These are phyloP conservation scores for Hypoxylon cercidicola DNA, from an alignment of 495 filamentous ascomycete genomes.

Conservation along the genomic window DNA sequence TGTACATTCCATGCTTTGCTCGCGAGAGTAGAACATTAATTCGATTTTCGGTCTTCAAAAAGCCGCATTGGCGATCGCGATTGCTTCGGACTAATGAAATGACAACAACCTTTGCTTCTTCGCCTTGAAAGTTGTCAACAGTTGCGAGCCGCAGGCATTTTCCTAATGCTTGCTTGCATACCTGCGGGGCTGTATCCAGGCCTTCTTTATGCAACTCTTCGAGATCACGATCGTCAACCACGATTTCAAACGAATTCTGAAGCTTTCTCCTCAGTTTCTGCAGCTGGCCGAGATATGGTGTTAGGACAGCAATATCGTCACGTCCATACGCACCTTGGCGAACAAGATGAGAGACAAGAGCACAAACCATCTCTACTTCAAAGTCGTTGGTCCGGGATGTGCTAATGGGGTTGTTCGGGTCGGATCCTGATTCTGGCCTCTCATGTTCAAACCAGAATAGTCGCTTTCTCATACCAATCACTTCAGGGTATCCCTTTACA, in stretches of 20 bases:
- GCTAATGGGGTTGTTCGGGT: slow-evolving; percentile 47
- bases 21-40: slow-evolving; percentile 77
- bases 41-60: slow-evolving; percentile 72
- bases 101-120: slow-evolving; percentile 76
- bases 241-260: slow-evolving; percentile 61
- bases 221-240: slow-evolving; percentile 68
- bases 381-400: slow-evolving; percentile 69
- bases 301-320: slow-evolving; percentile 75
- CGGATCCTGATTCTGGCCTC: slow-evolving; percentile 57
- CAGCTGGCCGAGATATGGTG: slow-evolving; percentile 75
- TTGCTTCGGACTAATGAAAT: slow-evolving; percentile 79
- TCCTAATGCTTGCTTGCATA: slow-evolving; percentile 46
- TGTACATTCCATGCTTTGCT: slow-evolving; percentile 79
- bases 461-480: slow-evolving; percentile 68
- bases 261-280: slow-evolving; percentile 64
- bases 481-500: slow-evolving; percentile 64
- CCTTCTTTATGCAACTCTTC: slow-evolving; percentile 64
- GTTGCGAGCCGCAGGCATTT: slow-evolving; percentile 70
- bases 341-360: slow-evolving; percentile 73
- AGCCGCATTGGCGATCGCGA: slow-evolving; percentile 64
- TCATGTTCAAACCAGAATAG: slow-evolving; percentile 76
- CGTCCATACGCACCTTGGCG: slow-evolving; percentile 68
- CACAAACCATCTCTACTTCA: slow-evolving; percentile 69
- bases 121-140: slow-evolving; percentile 79
- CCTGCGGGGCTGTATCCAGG: slow-evolving; percentile 25